A percentile compares a stretch with the other conserved stretches of the same genome.
Conservation (phyloP, 2,329 filamentous ascomycete species). For the Colletotrichum lindemuthianum region DNA sequence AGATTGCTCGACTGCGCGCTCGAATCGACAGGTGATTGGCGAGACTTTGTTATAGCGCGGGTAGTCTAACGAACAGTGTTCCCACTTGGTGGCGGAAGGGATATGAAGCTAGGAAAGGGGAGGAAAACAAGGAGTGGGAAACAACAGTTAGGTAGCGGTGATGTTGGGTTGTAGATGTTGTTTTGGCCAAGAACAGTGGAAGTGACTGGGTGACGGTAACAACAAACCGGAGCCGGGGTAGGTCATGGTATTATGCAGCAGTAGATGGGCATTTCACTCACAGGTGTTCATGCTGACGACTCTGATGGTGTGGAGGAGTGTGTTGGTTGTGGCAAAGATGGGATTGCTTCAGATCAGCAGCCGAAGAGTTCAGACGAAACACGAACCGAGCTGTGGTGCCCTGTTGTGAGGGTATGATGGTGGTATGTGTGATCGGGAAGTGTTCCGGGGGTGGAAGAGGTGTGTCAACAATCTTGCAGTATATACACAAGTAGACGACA, state of each 20-base stretch:
- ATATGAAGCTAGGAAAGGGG: background rate
- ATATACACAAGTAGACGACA: background rate
- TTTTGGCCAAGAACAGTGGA: constrained; percentile 4
- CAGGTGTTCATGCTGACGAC: constrained; percentile 32
- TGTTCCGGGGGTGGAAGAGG: background rate
- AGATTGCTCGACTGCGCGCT: constrained; percentile 5
- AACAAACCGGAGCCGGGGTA: constrained; percentile 2
- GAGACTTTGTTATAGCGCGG: background rate
- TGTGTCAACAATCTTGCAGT: too few species aligned
- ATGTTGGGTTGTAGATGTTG: constrained; percentile 3
- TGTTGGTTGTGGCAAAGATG: constrained; percentile 30
- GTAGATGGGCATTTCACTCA: constrained; percentile 9
- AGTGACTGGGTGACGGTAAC: background rate
- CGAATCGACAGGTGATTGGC: constrained; percentile 16
- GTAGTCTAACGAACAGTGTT: constrained; percentile 10
- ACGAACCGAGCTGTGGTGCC: constrained; percentile 31
- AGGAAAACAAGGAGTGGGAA: constrained; percentile 6
- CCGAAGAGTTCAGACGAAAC: constrained; percentile 32
- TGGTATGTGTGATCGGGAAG: background rate
- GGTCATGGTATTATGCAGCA: constrained; percentile 5
- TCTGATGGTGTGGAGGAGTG: constrained; percentile 14
- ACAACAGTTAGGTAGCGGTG: constrained; percentile 1
- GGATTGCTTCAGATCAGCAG: constrained; percentile 32
- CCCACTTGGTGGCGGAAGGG: background rate
- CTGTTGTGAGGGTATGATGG: too few species aligned